Evolutionary conservation across 108 stramenopile genomes (phyloP).

Genomic region (Craspedostauros australis): DNA sequence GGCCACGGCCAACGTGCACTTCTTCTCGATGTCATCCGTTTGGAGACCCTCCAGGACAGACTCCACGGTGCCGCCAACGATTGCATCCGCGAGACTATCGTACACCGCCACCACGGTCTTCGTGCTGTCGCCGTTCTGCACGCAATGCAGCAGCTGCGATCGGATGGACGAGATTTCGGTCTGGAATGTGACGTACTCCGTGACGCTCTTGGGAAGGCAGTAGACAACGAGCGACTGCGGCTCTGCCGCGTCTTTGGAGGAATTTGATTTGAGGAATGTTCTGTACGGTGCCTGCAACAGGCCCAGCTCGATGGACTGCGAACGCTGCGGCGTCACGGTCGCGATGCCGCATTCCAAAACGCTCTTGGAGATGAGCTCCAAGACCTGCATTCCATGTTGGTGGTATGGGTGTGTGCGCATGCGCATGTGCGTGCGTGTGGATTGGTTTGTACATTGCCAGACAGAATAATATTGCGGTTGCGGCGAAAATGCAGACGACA

Average conservation of each 20-base stretch:
- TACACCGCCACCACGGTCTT: conserved; percentile 50
- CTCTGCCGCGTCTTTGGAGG: conserved; percentile 2
- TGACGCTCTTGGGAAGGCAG: conserved; percentile 55
- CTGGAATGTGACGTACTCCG: conserved; percentile 61
- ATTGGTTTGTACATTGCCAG: too few relatives aligned
- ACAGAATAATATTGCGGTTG: too few relatives aligned
- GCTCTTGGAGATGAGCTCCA: conserved; percentile 49
- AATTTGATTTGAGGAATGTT: conserved; percentile 38
- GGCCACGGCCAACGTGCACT: conserved; percentile 27
- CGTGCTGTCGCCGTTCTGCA: conserved; percentile 16
- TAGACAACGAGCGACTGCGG: conserved; percentile 46
- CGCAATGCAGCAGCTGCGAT: conserved; percentile 31
- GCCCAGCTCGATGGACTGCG: conserved; percentile 51
- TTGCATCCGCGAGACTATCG: conserved; percentile 28
- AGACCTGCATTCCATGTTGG: conserved; percentile 51
- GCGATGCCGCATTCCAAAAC: conserved; percentile 28
- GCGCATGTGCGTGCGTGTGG: too few relatives aligned
- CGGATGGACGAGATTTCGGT: conserved; percentile 61
- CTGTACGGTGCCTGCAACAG: conserved; percentile 67
- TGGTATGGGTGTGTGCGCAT: too few relatives aligned
- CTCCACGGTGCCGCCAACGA: conserved; percentile 33
- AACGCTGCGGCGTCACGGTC: conserved; percentile 49
- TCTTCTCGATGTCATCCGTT: conserved; percentile 10
- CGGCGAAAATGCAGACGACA: neutral
- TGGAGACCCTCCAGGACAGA: conserved; percentile 21